phyloP scores from a whole-genome alignment of 176 grass and related monocot genomes.

The Aegilops tauschii region DNA sequence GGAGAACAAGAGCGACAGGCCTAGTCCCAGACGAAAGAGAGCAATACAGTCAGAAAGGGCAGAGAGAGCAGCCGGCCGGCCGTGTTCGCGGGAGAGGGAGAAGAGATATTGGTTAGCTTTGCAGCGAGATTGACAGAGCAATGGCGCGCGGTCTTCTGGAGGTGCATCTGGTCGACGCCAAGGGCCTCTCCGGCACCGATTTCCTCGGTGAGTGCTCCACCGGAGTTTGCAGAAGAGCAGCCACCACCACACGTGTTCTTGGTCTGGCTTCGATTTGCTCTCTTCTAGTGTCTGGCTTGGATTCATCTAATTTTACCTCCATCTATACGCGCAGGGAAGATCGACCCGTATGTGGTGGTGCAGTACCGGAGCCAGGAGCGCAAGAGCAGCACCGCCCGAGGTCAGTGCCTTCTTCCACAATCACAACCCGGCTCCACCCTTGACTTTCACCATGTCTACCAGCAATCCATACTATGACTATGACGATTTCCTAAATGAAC shows the following conservation, averaged over 20 bases:
- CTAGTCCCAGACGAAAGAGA: neutral
- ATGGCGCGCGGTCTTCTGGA: conserved; percentile 78
- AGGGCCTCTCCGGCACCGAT: conserved; percentile 63
- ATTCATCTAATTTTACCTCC: neutral
- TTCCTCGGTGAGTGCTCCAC: conserved; percentile 47
- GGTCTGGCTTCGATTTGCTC: neutral
- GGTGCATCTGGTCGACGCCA: conserved; percentile 78
- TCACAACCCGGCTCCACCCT: neutral
- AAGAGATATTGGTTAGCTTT: neutral
- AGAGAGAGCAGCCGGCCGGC: neutral
- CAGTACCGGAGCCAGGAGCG: conserved; percentile 81
- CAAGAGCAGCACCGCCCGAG: conserved; percentile 68
- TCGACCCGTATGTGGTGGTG: conserved; percentile 80
- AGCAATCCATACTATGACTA: too few species aligned
- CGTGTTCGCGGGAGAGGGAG: neutral
- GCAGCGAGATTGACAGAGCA: neutral
- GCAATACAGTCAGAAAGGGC: neutral
- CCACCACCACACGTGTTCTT: neutral
- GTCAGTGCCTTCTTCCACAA: conserved; percentile 8
- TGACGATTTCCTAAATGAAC: neutral
- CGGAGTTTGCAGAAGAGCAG: too few species aligned
- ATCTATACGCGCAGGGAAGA: conserved; percentile 35
- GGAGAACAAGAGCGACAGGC: neutral
- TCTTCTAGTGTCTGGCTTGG: neutral
- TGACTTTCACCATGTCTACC: too few species aligned